Base-by-base conservation (phyloP, 257 asterid species). In the Ophiorrhiza pumila region DNA sequence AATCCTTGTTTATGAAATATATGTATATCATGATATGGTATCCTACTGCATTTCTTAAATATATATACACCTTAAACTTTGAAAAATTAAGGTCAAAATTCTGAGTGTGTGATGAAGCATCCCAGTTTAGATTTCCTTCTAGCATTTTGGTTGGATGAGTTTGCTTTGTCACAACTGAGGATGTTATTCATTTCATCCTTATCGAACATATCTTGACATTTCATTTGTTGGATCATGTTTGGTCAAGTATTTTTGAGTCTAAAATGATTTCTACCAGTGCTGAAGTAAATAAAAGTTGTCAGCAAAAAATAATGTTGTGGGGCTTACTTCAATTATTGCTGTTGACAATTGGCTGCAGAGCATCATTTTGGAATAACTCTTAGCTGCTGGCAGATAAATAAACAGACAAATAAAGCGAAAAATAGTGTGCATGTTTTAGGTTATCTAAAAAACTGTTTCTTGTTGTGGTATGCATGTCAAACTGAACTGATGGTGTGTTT, bases 221-320 rank as follows among this genome's bases (percentile, higher is more conserved):
- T 61, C 46, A 25, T 56, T 42, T 56, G 11, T 53, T 18, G 67
- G 53, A 57, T 71, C 43, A 70, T 70, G 22, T 12, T 55, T 55
- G 65, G 20, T 37, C 53, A 68, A 32, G 14, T 39, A 41, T 65
- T 27, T 10, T 31, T 41, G 23, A 22, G 14, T 65, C 39, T n/a
- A n/a, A n/a, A n/a, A 46, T 67, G 8, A 46, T 49, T 18, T 15
- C 25, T 37, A 5, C 39, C 60, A 29, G 6, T 32, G 18, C 6
- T 67, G n/a, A 4, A 5, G 47, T n/a, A 1, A 6, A n/a, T 20
- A 25, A 27, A 66, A 46, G 32, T 20, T 4, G 29, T n/a, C n/a
- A n/a, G n/a, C n/a, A n/a, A n/a, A n/a, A 47, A 13, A 47, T 47
- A 22, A 47, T 47, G 18, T 47, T 37, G 34, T 69, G 25, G 52